phyloP scores from a whole-genome alignment of 805 yeast genomes.

The Diddensiella santjacobensis region DNA sequence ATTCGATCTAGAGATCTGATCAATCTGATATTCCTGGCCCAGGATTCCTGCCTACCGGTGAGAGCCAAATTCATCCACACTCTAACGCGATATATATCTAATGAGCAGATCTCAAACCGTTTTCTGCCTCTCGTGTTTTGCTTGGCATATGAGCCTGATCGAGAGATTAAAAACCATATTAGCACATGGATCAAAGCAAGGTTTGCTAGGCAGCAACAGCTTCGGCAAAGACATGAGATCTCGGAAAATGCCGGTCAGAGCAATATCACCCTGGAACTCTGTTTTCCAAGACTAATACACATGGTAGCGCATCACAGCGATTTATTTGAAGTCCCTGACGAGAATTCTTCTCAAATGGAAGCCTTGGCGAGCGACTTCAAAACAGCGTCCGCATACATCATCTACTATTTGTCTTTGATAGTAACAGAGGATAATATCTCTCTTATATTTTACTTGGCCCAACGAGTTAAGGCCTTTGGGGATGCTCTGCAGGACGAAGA shows the following conservation, averaged over 20 bases:
- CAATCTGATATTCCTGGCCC: slow-evolving; percentile 54
- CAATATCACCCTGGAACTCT: slow-evolving; percentile 54
- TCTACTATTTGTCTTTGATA: slow-evolving; percentile 56
- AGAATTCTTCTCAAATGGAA: neutral
- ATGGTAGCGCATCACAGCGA: slow-evolving; percentile 59
- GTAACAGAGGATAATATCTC: slow-evolving; percentile 67
- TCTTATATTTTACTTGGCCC: slow-evolving; percentile 68
- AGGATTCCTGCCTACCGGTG: slow-evolving; percentile 61
- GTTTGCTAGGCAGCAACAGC: slow-evolving; percentile 30
- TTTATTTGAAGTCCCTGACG: slow-evolving; percentile 1
- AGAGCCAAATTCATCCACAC: slow-evolving; percentile 48
- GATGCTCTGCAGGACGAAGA: slow-evolving; percentile 46
- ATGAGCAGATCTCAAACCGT: slow-evolving; percentile 54
- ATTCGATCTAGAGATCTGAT: slow-evolving; percentile 52
- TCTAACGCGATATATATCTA: slow-evolving; percentile 49
- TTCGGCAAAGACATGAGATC: neutral
- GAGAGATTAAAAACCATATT: slow-evolving; percentile 45
- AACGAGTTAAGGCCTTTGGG: slow-evolving; percentile 72
- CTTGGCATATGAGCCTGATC: slow-evolving; percentile 71
- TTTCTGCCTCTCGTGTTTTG: slow-evolving; percentile 68
- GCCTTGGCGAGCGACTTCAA: slow-evolving; percentile 26
- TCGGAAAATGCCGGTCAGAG: slow-evolving; percentile 28
- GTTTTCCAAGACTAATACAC: slow-evolving; percentile 64
- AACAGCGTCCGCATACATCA: slow-evolving; percentile 54
- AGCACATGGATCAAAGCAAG: slow-evolving; percentile 71